phyloP scores from a whole-genome alignment of 208 protist genomes.

The Trypanosoma grayi region DNA sequence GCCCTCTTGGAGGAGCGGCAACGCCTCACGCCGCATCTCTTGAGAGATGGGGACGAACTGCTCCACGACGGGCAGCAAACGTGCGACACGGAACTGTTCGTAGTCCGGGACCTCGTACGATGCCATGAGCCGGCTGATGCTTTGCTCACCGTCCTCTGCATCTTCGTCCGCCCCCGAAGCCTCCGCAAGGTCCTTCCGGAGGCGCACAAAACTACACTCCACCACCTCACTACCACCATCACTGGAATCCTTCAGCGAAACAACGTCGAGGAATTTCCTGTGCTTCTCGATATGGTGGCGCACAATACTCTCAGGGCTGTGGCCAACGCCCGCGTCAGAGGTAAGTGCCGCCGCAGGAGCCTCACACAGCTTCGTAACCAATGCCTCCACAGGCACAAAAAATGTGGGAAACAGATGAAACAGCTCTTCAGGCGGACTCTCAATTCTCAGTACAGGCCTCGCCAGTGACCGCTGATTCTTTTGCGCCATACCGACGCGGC shows the following conservation, averaged over 20 bases:
- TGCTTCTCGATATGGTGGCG: conserved; percentile 5
- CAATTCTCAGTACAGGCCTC: too few species aligned
- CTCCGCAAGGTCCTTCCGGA: conserved; percentile 1
- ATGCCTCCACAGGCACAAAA: conserved; percentile 48
- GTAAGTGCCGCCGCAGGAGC: neutral
- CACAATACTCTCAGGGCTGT: neutral
- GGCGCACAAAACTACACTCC: conserved; percentile 16
- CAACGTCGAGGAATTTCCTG: conserved; percentile 20
- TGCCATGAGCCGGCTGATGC: conserved; percentile 13
- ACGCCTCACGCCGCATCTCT: conserved; percentile 37
- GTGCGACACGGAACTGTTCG: conserved; percentile 79
- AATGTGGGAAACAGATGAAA: conserved; percentile 48
- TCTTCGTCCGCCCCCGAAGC: neutral
- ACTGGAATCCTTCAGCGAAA: conserved; percentile 11
- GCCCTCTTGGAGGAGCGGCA: conserved; percentile 38
- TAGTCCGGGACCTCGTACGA: conserved; percentile 56
- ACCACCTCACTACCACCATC: neutral
- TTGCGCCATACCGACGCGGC: too few species aligned
- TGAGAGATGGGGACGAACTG: conserved; percentile 33
- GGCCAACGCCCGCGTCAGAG: neutral
- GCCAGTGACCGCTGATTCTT: too few species aligned
- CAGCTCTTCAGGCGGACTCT: conserved; percentile 11
- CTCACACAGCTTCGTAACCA: conserved; percentile 5
- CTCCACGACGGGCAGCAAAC: conserved; percentile 45
- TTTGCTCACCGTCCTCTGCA: neutral